Evolutionary conservation across 345 rosid species (phyloP).

Genomic region (Stellera chamaejasme): DNA sequence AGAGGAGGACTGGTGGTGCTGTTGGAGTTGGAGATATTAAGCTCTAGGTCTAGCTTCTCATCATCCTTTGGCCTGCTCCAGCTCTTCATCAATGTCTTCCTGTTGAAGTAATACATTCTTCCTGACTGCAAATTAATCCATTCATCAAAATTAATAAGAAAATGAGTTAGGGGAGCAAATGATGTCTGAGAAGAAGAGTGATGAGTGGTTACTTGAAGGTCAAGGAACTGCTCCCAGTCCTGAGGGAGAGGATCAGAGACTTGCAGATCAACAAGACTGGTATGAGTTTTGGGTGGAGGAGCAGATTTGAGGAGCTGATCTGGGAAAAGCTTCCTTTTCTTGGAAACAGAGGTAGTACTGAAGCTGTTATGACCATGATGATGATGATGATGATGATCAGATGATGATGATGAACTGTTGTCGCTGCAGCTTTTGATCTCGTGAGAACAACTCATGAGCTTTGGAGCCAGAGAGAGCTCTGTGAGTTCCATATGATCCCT

Average conservation of each 20-base stretch:
- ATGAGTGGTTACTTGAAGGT: conserved; percentile 26
- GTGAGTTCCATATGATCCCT: conserved; percentile 32
- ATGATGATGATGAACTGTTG: conserved; percentile 15
- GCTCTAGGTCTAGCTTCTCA: conserved; percentile 34
- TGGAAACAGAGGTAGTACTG: conserved; percentile 7
- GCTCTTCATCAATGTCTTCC: conserved; percentile 31
- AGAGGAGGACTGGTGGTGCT: not conserved
- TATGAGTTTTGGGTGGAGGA: conserved; percentile 9
- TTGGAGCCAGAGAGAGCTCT: conserved; percentile 36
- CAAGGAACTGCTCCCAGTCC: conserved; percentile 54
- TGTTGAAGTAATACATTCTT: conserved; percentile 36
- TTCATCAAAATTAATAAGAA: not conserved
- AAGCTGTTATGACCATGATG: too few species aligned
- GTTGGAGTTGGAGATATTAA: conserved; percentile 28
- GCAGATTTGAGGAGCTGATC: conserved; percentile 8
- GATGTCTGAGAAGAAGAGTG: conserved; percentile 5
- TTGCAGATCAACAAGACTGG: conserved; percentile 33
- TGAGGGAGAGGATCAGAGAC: conserved; percentile 29
- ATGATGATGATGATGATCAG: conserved; percentile 13
- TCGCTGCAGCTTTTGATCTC: conserved; percentile 10
- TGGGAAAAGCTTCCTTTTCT: conserved; percentile 29
- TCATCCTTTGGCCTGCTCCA: conserved; percentile 34
- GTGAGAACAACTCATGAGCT: not conserved
- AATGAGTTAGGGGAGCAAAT: not conserved
- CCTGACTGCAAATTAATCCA: conserved; percentile 43